phyloP scores from a whole-genome alignment of 495 filamentous ascomycete species.

The Hypomontagnella monticulosa region DNA sequence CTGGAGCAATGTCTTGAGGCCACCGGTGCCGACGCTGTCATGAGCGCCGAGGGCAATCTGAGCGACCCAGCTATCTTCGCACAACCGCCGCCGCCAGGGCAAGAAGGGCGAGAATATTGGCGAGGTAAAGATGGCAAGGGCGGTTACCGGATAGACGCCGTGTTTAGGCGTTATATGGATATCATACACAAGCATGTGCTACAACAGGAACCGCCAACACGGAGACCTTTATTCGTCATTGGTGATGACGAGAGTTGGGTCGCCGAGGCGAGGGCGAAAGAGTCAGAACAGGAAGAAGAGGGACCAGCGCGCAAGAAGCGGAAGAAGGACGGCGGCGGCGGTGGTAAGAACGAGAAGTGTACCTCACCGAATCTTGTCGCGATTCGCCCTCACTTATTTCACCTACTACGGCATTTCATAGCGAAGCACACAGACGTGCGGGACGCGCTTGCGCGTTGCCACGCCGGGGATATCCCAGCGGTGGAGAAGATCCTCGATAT shows the following conservation, averaged over 20 bases:
- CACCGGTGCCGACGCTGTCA: constrained; percentile 93
- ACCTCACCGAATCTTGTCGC: constrained; percentile 77
- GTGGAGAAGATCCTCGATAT: constrained; percentile 72
- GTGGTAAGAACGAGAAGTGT: constrained; percentile 55
- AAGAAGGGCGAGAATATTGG: constrained; percentile 84
- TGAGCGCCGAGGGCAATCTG: constrained; percentile 95
- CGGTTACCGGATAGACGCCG: constrained; percentile 88
- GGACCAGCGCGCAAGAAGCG: constrained; percentile 65
- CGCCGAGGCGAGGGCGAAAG: constrained; percentile 27
- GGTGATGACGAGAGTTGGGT: constrained; percentile 64
- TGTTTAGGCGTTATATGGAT: constrained; percentile 87
- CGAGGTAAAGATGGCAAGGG: constrained; percentile 79
- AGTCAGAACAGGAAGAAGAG: constrained; percentile 50
- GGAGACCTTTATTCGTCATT: constrained; percentile 78
- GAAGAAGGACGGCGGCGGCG: constrained; percentile 59
- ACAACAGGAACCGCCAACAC: constrained; percentile 64
- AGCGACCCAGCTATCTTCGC: constrained; percentile 90
- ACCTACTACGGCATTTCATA: constrained; percentile 85
- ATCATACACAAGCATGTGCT: constrained; percentile 83
- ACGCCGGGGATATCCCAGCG: constrained; percentile 69
- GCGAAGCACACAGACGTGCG: constrained; percentile 80
- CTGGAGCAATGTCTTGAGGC: constrained; percentile 78
- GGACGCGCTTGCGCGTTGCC: constrained; percentile 74
- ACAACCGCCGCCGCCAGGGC: constrained; percentile 66
- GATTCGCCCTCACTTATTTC: constrained; percentile 93